Conservation (phyloP, 192 early-diverging fungal species). For the Cetraspora pellucida region DNA sequence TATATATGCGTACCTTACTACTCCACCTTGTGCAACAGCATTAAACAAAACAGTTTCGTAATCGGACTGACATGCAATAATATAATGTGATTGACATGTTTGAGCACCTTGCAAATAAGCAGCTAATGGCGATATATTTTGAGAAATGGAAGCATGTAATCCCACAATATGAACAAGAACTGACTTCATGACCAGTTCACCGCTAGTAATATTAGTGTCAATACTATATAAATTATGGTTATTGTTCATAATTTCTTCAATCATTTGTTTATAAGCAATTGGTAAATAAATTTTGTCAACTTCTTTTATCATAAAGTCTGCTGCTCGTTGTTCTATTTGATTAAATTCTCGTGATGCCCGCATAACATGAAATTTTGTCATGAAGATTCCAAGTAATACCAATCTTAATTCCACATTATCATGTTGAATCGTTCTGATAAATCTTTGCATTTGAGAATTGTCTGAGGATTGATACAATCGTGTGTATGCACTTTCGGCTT, state of each 20-base stretch:
- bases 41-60: neutral
- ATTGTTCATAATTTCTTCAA: neutral
- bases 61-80: neutral
- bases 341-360: constrained; percentile 15
- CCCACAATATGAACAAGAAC: constrained; percentile 21
- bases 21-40: too few species aligned
- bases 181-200: constrained; percentile 21
- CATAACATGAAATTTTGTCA: constrained; percentile 9
- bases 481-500: neutral
- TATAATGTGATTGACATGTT: neutral
- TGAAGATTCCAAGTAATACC: constrained; percentile 17
- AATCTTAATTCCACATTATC: neutral
- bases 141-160: constrained; percentile 19
- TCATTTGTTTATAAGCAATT: constrained; percentile 2
- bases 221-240: neutral
- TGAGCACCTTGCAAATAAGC: neutral
- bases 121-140: constrained; percentile 16
- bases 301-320: constrained; percentile 15
- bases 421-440: neutral
- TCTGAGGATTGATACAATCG: neutral
- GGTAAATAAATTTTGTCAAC: neutral
- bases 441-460: neutral
- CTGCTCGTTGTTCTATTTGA: constrained; percentile 18
- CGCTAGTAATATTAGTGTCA: neutral
- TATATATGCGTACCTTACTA: too few species aligned